phyloP scores from a whole-genome alignment of 108 stramenopile genomes.

The Craspedostauros australis region DNA sequence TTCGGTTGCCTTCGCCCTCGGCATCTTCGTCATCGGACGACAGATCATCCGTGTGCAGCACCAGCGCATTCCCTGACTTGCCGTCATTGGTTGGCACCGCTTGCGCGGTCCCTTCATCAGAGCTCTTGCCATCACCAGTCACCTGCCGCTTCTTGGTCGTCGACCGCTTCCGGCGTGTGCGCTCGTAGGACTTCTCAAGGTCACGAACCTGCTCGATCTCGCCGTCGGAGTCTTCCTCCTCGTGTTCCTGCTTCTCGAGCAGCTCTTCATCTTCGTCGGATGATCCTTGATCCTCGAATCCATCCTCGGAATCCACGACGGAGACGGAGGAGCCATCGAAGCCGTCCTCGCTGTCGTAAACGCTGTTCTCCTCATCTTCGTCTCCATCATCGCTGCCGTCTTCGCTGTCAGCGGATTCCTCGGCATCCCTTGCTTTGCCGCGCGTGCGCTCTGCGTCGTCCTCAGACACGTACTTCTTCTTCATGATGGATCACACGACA shows the following conservation, averaged over 20 bases:
- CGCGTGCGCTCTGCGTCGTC: background rate
- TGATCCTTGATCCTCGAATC: conserved; percentile 84
- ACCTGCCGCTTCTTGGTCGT: too few relatives aligned
- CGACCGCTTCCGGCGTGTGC: conserved; percentile 36
- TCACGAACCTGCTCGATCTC: conserved; percentile 59
- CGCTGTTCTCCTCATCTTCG: conserved; percentile 28
- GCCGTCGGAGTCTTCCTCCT: conserved; percentile 53
- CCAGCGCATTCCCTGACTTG: conserved; percentile 22
- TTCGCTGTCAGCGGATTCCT: conserved; percentile 36
- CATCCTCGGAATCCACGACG: conserved; percentile 53
- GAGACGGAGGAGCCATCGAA: conserved; percentile 34
- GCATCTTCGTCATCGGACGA: conserved; percentile 96
- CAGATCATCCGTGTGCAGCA: conserved; percentile 91
- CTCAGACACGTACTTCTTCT: background rate
- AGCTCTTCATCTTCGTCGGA: conserved; percentile 78
- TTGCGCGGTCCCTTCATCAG: conserved; percentile 13
- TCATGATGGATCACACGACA: too few relatives aligned
- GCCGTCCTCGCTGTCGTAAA: conserved; percentile 13
- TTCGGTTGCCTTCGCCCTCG: conserved; percentile 80
- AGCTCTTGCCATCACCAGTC: conserved; percentile 22
- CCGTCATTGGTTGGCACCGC: background rate
- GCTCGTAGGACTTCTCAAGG: conserved; percentile 48
- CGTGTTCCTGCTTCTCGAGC: conserved; percentile 42
- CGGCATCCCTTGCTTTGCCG: conserved; percentile 14
- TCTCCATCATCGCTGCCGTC: conserved; percentile 32